These are phyloP conservation scores for Pichia membranifaciens DNA, from an alignment of 805 yeast species.

Conservation along the genomic window DNA sequence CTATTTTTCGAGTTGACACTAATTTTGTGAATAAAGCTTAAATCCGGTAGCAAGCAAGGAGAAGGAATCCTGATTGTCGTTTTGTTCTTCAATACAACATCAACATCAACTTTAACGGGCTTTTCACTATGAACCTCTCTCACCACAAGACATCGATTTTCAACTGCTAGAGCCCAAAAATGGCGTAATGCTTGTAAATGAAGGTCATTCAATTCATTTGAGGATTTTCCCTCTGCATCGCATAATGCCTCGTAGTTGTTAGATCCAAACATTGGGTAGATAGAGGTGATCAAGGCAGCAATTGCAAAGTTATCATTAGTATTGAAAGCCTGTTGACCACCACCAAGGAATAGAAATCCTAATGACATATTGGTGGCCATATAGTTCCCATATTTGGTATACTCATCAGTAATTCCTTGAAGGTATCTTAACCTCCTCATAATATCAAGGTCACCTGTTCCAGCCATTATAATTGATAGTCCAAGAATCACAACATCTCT, in stretches of 20 bases:
- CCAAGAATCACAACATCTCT: slow-evolving; percentile 60
- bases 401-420: slow-evolving; percentile 47
- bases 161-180: slow-evolving; percentile 84
- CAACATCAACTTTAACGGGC: slow-evolving; percentile 44
- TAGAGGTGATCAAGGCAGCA: slow-evolving; percentile 64
- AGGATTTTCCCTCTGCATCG: slow-evolving; percentile 1
- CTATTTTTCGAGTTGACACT: slow-evolving; percentile 34
- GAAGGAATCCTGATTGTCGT: slow-evolving; percentile 32
- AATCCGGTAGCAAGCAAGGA: slow-evolving; percentile 67
- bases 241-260: slow-evolving; percentile 19
- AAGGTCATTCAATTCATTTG: slow-evolving; percentile 35
- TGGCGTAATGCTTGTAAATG: slow-evolving; percentile 83
- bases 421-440: slow-evolving; percentile 66
- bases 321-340: slow-evolving; percentile 82
- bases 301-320: slow-evolving; percentile 52
- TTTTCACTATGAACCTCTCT: slow-evolving; percentile 60
- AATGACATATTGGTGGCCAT: slow-evolving; percentile 76
- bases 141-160: slow-evolving; percentile 72
- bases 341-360: slow-evolving; percentile 85
- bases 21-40: slow-evolving; percentile 44
- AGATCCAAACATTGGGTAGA: slow-evolving; percentile 69
- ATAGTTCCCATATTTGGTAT: slow-evolving; percentile 57
- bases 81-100: slow-evolving; percentile 35
- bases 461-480: slow-evolving; percentile 74
- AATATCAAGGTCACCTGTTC: slow-evolving; percentile 80